Evolutionary conservation across 768 basidiomycete species (phyloP).

Genomic region (Rubroboletus satanas): DNA sequence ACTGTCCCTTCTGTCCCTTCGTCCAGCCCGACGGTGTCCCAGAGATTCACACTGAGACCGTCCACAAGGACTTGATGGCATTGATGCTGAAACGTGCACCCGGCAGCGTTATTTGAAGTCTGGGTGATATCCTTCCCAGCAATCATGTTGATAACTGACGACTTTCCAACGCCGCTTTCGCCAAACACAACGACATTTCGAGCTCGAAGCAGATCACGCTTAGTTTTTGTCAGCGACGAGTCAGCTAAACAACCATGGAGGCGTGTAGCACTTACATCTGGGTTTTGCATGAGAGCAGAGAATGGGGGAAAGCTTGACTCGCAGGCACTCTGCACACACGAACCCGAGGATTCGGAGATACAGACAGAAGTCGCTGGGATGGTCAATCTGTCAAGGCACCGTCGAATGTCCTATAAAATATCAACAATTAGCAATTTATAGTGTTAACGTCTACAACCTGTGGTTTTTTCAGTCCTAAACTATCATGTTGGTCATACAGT

Average conservation of each 20-base stretch:
- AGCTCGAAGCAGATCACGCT: slow-evolving; percentile 5
- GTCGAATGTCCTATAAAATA: slow-evolving; percentile 9
- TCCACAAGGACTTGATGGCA: slow-evolving; percentile 24
- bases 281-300: slow-evolving; percentile 7
- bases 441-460: not conserved
- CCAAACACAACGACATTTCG: slow-evolving; percentile 41
- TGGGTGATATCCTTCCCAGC: slow-evolving; percentile 22
- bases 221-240: not conserved
- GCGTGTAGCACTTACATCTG: slow-evolving; percentile 5
- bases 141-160: slow-evolving; percentile 41
- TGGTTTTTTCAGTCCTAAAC: not conserved
- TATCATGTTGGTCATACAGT: not conserved
- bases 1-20: slow-evolving; percentile 29
- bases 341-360: not conserved
- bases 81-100: slow-evolving; percentile 33
- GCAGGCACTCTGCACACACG: slow-evolving; percentile 7
- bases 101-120: slow-evolving; percentile 29
- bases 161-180: slow-evolving; percentile 39
- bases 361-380: slow-evolving; percentile 9
- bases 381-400: slow-evolving; percentile 1
- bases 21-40: slow-evolving; percentile 33
- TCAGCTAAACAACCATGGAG: not conserved
- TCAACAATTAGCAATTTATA: not conserved
- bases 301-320: slow-evolving; percentile 6
- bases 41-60: slow-evolving; percentile 22